Evolutionary conservation across 2,329 filamentous ascomycete genomes (phyloP), one percentile per base, ranked within the genome.

Genomic region (Chrysoporthe cubensis): DNA sequence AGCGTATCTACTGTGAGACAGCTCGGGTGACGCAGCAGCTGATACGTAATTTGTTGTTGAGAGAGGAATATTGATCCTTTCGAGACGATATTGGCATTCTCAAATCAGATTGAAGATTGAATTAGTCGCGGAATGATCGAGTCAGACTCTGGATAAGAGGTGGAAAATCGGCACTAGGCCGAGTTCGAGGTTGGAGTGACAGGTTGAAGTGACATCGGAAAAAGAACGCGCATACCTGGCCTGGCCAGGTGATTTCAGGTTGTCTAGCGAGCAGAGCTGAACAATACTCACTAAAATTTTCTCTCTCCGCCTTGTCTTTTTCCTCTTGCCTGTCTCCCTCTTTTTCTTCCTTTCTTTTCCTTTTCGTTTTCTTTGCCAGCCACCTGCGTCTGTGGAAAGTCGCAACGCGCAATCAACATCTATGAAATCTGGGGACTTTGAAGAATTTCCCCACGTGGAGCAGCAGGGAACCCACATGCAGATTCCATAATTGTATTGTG

Each of bases 71-170:
- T 13, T 32, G 21, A 21, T 18, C n/a, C 18, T 9, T n/a, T 18
- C 16, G 46, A n/a, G n/a, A 16, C 18, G 50, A 21, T 54, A 54
- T 16, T 54, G 9, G 11, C 46, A 7, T 11, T 26, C 37, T 40
- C 5, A 40, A 6, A 40, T 40, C 37, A 40, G 37, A 9, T 9
- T 40, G 37, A 40, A 40, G 37, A 40, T 9, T 40, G 37, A 7
- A 54, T 32, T 54, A 54, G 50, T 54, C 50, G 50, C 13, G 14
- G 50, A 54, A 54, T 34, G 50, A 54, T 54, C 50, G 50, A 54
- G 50, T 54, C 50, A 54, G 37, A 4, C 37, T 9, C 37, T 40
- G 37, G 37, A 40, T 40, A 40, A 40, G 37, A 40, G 37, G 9
- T 40, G 6, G 37, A 9, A 40, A 9, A 40, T 40, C 9, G 37